Evolutionary conservation across 1,284 basidiomycete genomes (phyloP), one percentile per base, ranked within the genome.

Genomic region (Apiotrichum gamsii): DNA sequence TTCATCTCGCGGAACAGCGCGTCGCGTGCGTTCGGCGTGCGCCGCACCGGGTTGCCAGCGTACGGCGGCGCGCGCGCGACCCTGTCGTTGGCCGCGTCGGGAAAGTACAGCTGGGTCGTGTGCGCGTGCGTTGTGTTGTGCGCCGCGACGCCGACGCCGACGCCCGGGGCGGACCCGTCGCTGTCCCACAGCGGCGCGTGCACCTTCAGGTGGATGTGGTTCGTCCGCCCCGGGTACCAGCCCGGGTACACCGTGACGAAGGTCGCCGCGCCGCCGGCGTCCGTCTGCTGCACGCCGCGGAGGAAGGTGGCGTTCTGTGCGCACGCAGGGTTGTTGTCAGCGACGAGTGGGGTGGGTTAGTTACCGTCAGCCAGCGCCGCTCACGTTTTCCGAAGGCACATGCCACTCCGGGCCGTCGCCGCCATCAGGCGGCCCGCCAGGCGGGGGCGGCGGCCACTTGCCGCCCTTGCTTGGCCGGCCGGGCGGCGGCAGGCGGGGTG

Each of bases 11-110:
- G 13, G 25, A 29, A 51, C 11, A 51, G 34, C 3, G 20, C 23
- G 25, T 59, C 58, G 16, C 51, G 28, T 5, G 48, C 58, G 38
- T 59, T 59, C 11, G 34, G 38, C 11, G 38, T 43, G 13, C 55
- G 28, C 8, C 28, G 15, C 9, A 39, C 52, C 4, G 19, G 24
- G 48, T 59, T 59, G 23, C 34, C 38, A 9, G n/a, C 21, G 46
- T 57, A 59, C 14, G 46, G 47, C 6, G 18, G 28, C 35, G 47
- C 21, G 13, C 8, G 21, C 9, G 52, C 47, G 4, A 60, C 45
- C 13, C 37, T 31, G 64, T 74, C n/a, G 34, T 45, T 47, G 46
- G 55, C 74, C 72, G 74, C 49, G 34, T 60, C 45, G 35, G 45
- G 29, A 48, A 50, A 56, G 48, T 54, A 60, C n/a, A 60, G 42